A percentile compares a stretch with the other conserved stretches of the same genome.
Evolutionary conservation across 2,329 filamentous ascomycete species (phyloP).

Genomic region (Epichloe elymi): DNA sequence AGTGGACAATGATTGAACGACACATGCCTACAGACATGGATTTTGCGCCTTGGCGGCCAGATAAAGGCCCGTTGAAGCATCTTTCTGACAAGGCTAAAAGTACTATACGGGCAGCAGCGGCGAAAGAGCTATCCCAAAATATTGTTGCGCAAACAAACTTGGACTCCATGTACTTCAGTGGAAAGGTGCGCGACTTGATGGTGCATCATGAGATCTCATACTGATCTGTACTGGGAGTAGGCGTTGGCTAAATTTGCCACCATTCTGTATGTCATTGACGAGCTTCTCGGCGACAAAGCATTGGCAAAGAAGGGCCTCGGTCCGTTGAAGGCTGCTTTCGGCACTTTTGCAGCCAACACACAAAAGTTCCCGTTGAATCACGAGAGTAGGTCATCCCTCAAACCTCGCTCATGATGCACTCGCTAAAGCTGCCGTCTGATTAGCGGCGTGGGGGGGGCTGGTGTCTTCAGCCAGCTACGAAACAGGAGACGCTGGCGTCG

Average conservation of each 20-base stretch:
- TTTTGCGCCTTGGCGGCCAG: slow-evolving; percentile 65
- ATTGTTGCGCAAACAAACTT: slow-evolving; percentile 61
- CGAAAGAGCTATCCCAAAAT: slow-evolving; percentile 63
- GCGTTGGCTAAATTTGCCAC: slow-evolving; percentile 64
- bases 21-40: slow-evolving; percentile 60
- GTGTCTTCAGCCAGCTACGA: slow-evolving; percentile 64
- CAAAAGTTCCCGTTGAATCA: slow-evolving; percentile 55
- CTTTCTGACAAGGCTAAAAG: slow-evolving; percentile 43
- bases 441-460: slow-evolving; percentile 59
- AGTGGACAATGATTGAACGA: slow-evolving; percentile 66
- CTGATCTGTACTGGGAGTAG: slow-evolving; percentile 18
- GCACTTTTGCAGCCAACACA: slow-evolving; percentile 50
- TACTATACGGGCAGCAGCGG: slow-evolving; percentile 47
- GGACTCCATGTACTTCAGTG: slow-evolving; percentile 86
- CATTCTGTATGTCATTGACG: slow-evolving; percentile 51
- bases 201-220: neutral
- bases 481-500: slow-evolving; percentile 54
- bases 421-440: neutral
- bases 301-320: slow-evolving; percentile 44
- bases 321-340: slow-evolving; percentile 53
- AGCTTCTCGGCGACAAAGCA: slow-evolving; percentile 45
- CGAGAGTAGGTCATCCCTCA: slow-evolving; percentile 34
- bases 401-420: neutral
- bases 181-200: slow-evolving; percentile 44
- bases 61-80: slow-evolving; percentile 28